phyloP scores from a whole-genome alignment of 495 filamentous ascomycete species.

The Darksidea phi region DNA sequence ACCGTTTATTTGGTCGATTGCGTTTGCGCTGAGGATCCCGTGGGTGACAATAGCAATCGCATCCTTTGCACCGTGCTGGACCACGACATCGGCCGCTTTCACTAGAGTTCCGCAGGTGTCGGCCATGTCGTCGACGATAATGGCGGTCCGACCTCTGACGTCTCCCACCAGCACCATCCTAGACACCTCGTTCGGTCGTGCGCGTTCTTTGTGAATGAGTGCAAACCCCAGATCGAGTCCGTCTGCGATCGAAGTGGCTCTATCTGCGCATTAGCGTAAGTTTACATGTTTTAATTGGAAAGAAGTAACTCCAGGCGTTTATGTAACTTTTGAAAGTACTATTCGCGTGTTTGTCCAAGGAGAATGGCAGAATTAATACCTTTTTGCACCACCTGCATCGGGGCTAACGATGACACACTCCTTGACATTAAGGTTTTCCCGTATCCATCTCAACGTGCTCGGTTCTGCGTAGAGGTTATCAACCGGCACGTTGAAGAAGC shows the following conservation, averaged over 20 bases:
- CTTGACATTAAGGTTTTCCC: slow-evolving; percentile 75
- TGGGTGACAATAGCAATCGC: slow-evolving; percentile 95
- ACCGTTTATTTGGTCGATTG: slow-evolving; percentile 84
- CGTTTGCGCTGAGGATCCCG: slow-evolving; percentile 88
- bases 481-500: slow-evolving; percentile 97
- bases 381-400: slow-evolving; percentile 94
- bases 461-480: slow-evolving; percentile 98
- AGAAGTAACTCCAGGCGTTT: neutral
- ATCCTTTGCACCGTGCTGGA: slow-evolving; percentile 81
- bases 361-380: slow-evolving; percentile 63
- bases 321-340: neutral
- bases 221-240: slow-evolving; percentile 91
- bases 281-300: neutral
- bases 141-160: slow-evolving; percentile 61
- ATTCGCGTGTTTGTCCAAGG: too few relatives aligned
- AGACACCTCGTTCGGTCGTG: slow-evolving; percentile 90
- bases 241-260: slow-evolving; percentile 95
- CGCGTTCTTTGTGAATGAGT: slow-evolving; percentile 98
- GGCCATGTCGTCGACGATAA: slow-evolving; percentile 73
- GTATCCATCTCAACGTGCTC: slow-evolving; percentile 85
- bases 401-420: slow-evolving; percentile 95
- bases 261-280: slow-evolving; percentile 35
- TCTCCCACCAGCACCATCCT: slow-evolving; percentile 84
- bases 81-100: slow-evolving; percentile 89
- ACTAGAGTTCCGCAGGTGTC: slow-evolving; percentile 94